Base-by-base conservation (phyloP, 1,139 yeast genomes). In the Geotrichum klebahnii region DNA sequence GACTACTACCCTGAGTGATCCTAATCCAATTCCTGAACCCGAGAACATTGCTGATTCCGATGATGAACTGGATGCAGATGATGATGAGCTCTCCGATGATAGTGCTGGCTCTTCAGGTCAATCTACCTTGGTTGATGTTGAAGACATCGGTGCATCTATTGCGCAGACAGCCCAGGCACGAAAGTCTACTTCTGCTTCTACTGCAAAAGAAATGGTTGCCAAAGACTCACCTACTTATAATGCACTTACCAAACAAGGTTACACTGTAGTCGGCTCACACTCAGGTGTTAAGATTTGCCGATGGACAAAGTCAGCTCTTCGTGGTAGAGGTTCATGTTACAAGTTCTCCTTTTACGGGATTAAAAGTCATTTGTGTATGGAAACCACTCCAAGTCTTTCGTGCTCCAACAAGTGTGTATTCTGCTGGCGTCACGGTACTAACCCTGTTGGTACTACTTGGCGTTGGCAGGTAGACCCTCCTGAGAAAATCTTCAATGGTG, bases 371-470 rank as follows among this genome's bases (percentile, higher is more conserved):
- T 73, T 90, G 55, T 90, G 97, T 70, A 89, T 89, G 97, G 97
- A 89, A 65, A 81, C 96, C 1, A 89, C 97, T 0, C 97, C 97
- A 1, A 84, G 95, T 1, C 72, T 89, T 53, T 92, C 96, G 4
- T 89, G 97, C 66, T 87, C 96, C 8, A 89, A 89, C 65, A 89
- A 89, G 67, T 89, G 97, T 75, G 97, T 89, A 2, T 89, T 89
- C 64, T 89, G 97, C 69, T 89, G 97, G 97, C 78, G 97, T 65
- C 97, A 90, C 64, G 97, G 97, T 44, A 89, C 97, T 2, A 90
- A 89, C 61, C 97, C 97, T 0, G 97, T 90, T 1, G 96, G 96
- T 24, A 89, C 95, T 41, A 84, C 84, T 60, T 89, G 97, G 97
- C 76, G 97, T 63, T 89, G 97, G 97, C 92, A 87, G 61, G 84